Percentiles rank a stretch among this genome's conserved stretches.
Evolutionary conservation across 2,329 filamentous ascomycete species (phyloP).

Genomic region (Paracoccidioides brasiliensis): DNA sequence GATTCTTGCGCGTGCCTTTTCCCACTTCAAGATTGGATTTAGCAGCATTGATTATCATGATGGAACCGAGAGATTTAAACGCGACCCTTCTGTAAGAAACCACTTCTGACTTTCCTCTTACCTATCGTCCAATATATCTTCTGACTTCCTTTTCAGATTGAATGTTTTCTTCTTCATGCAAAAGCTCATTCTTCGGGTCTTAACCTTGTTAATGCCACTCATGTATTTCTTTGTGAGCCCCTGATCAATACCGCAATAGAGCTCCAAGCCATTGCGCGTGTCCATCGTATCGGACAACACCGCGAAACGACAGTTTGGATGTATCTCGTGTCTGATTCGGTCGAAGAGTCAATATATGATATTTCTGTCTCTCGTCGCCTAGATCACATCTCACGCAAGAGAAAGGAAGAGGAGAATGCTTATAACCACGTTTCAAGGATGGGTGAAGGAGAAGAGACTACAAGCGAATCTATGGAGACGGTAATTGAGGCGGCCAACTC

Average conservation of each 20-base stretch:
- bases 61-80: slow-evolving; percentile 64
- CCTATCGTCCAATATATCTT: background rate
- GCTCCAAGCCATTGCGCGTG: slow-evolving; percentile 84
- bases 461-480: slow-evolving; percentile 38
- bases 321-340: slow-evolving; percentile 79
- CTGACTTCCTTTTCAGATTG: slow-evolving; percentile 35
- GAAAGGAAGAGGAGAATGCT: slow-evolving; percentile 19
- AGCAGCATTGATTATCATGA: slow-evolving; percentile 54
- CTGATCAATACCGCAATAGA: slow-evolving; percentile 88
- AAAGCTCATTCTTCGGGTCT: slow-evolving; percentile 78
- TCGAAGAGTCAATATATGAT: slow-evolving; percentile 85
- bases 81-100: slow-evolving; percentile 44
- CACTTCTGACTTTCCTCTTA: background rate
- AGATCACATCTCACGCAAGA: slow-evolving; percentile 53
- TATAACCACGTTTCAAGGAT: slow-evolving; percentile 14
- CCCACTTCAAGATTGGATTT: slow-evolving; percentile 57
- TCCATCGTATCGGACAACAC: slow-evolving; percentile 85
- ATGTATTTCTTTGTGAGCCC: slow-evolving; percentile 90
- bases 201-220: slow-evolving; percentile 82
- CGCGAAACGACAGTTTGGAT: slow-evolving; percentile 88
- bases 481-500: slow-evolving; percentile 74
- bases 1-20: slow-evolving; percentile 58
- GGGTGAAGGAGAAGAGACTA: slow-evolving; percentile 22
- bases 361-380: slow-evolving; percentile 68
- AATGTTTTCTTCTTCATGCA: slow-evolving; percentile 82